Evolutionary conservation across 1,139 yeast species (phyloP).

Genomic region (Protomyces pachydermus): DNA sequence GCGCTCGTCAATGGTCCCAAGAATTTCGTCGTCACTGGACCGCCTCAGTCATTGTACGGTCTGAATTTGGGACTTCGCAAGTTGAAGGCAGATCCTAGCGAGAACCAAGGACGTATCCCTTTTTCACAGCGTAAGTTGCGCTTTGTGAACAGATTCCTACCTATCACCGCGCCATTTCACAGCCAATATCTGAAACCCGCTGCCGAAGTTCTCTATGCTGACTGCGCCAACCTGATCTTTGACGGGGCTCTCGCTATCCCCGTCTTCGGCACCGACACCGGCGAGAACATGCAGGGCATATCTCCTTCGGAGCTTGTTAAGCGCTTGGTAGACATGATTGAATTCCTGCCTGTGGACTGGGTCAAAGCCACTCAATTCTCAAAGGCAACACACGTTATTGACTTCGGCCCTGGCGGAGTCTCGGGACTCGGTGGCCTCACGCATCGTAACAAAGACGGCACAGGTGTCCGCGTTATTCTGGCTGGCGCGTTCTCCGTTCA

Average conservation of each 20-base stretch:
- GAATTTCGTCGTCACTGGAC: conserved; percentile 93
- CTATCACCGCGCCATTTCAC: conserved; percentile 95
- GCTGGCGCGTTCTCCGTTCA: conserved; percentile 83
- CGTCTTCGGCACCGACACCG: conserved; percentile 84
- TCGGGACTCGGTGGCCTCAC: conserved; percentile 95
- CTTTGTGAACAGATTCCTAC: conserved; percentile 88
- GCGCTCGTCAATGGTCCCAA: conserved; percentile 93
- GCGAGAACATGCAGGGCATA: conserved; percentile 61
- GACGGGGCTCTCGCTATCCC: conserved; percentile 64
- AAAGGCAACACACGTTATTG: conserved; percentile 75
- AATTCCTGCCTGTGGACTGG: conserved; percentile 91
- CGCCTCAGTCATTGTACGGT: conserved; percentile 98
- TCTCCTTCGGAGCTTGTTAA: conserved; percentile 45
- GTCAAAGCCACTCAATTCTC: conserved; percentile 75
- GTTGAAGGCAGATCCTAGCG: conserved; percentile 89
- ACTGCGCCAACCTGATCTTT: conserved; percentile 55
- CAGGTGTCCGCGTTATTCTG: conserved; percentile 89
- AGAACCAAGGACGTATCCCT: conserved; percentile 93
- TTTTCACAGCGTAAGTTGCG: conserved; percentile 86
- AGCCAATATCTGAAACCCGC: conserved; percentile 77
- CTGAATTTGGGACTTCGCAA: conserved; percentile 85
- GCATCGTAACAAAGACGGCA: conserved; percentile 96
- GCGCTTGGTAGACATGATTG: conserved; percentile 74
- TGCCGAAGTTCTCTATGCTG: conserved; percentile 53
- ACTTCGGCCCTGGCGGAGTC: conserved; percentile 98